Evolutionary conservation across 2,329 filamentous ascomycete species (phyloP), one percentile per base, ranked within the genome.

Genomic region (Torrubiellomyces zombiae): DNA sequence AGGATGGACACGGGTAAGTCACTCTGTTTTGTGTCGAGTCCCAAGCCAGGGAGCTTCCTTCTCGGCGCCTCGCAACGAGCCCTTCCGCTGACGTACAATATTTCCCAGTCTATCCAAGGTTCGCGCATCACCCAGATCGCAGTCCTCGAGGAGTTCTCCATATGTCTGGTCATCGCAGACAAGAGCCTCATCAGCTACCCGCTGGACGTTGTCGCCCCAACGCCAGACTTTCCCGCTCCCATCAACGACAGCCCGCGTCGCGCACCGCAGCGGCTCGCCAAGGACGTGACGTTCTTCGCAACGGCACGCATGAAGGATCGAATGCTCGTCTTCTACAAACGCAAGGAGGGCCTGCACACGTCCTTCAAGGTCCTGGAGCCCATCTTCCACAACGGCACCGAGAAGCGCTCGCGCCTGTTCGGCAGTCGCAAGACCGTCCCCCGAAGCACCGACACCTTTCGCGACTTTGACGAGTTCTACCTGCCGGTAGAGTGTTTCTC

Each of bases 391-490:
- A 94, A 93, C 45, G 78, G 83, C 1, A 75, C 79, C 0, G 80
- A 92, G 43, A 86, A 79, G 57, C 80, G 75, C 40, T 67, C 72
- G 4, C 72, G 81, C 7, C 47, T 75, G 9, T 74, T 75, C 33
- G 63, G 68, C 19, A 52, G 58, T 34, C 73, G 72, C 11, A 56
- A 56, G 30, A 51, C 56, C 9, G 66, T 67, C 7, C 62, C 65
- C 16, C 82, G 82, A 12, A 73, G 68, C 31, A 94, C 86, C 0
- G 89, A 98, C 40, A 86, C 86, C 40, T 98, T 95, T 71, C 77
- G 89, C 33, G 89, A 98, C 45, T 98, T 85, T 47, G 89, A 98
- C 55, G 89, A 95, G 38, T 98, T 98, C 53, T 98, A 95, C 54
- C 85, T 98, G 38, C 89, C 89, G 0, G 76, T 80, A 3, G 91